These are phyloP conservation scores for Beauveria asiatica DNA, from an alignment of 2,329 filamentous ascomycete species.

Conservation along the genomic window DNA sequence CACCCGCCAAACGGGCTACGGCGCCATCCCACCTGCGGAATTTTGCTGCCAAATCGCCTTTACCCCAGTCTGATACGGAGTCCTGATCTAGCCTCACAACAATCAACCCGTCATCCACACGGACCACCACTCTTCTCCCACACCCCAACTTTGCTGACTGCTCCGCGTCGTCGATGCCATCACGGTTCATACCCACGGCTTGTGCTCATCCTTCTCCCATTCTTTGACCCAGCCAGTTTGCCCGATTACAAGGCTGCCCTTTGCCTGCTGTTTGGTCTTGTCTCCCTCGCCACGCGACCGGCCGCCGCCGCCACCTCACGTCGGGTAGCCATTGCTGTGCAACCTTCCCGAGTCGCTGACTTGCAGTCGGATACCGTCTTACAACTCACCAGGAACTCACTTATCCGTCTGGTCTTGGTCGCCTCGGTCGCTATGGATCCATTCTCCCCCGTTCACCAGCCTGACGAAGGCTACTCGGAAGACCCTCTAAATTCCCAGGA, in stretches of 20 bases:
- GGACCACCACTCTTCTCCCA: neutral
- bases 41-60: neutral
- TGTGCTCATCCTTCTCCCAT: neutral
- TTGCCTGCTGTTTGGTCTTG: neutral
- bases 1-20: no score
- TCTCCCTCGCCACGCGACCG: constrained; percentile 1
- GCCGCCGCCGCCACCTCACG: neutral
- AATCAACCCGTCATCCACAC: constrained; percentile 5
- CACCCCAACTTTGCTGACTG: neutral
- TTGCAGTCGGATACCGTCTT: neutral
- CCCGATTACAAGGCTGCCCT: neutral
- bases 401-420: neutral
- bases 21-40: no score
- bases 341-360: neutral
- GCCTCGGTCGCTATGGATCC: constrained; percentile 30
- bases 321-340: neutral
- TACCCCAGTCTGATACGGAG: neutral
- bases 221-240: neutral
- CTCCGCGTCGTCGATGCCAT: neutral
- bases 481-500: constrained; percentile 48
- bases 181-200: neutral
- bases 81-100: neutral
- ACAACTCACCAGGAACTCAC: neutral
- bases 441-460: constrained; percentile 45
- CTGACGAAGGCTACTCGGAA: constrained; percentile 85